Conservation (phyloP, 2,329 filamentous ascomycete species). For the Nannizzia gypsea region DNA sequence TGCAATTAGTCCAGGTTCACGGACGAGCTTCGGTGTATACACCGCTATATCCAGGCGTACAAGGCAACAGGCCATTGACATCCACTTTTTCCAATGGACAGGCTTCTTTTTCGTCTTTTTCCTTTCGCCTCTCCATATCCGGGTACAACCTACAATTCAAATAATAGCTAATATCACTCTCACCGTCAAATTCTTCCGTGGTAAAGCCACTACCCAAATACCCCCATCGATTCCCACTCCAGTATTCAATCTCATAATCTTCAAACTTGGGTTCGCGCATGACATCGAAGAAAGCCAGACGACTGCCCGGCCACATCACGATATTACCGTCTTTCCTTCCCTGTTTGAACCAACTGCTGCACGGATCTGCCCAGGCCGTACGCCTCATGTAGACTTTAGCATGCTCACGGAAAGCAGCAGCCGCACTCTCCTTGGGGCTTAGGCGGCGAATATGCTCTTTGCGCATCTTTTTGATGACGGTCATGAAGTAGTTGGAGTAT, state of each 20-base stretch:
- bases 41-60: conserved; percentile 5
- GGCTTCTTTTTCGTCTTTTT: neutral
- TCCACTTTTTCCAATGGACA: neutral
- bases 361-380: conserved; percentile 13
- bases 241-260: conserved; percentile 15
- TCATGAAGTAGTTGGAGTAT: conserved; percentile 12
- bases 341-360: conserved; percentile 18
- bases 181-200: conserved; percentile 11
- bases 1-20: neutral
- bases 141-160: conserved; percentile 13
- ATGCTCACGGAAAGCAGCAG: conserved; percentile 13
- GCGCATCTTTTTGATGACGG: conserved; percentile 14
- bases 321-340: conserved; percentile 16
- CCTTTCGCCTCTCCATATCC: neutral
- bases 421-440: conserved; percentile 12
- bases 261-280: conserved; percentile 12
- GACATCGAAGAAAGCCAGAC: conserved; percentile 15
- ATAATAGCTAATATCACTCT: conserved; percentile 13
- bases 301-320: conserved; percentile 18
- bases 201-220: conserved; percentile 14
- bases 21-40: neutral
- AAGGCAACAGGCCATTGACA: conserved; percentile 4
- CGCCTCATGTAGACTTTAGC: conserved; percentile 11
- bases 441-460: conserved; percentile 13
- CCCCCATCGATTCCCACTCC: conserved; percentile 15